phyloP scores from a whole-genome alignment of 148 eudicot species.

The Suaeda aralocaspica region DNA sequence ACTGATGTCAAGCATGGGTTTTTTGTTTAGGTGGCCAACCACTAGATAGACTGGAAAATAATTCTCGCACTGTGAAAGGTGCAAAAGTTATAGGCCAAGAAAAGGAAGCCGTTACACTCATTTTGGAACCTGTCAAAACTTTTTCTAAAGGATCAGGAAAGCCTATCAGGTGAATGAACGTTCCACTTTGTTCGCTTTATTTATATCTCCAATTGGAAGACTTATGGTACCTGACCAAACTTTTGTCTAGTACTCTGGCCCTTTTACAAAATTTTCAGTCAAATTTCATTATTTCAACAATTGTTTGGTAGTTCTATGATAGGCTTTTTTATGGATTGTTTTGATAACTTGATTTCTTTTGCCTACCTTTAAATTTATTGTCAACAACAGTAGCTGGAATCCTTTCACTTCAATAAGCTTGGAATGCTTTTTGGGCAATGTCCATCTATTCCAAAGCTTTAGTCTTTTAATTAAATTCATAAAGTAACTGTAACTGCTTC shows the following conservation, averaged over 20 bases:
- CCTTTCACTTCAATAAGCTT: neutral
- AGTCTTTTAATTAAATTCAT: neutral
- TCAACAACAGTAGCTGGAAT: neutral
- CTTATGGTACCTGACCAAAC: conserved; percentile 2
- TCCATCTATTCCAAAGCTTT: neutral
- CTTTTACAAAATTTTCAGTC: no score
- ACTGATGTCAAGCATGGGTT: conserved; percentile 11
- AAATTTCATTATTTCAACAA: no score
- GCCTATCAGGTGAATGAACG: conserved; percentile 66
- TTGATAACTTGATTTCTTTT: no score
- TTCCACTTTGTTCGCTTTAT: no score
- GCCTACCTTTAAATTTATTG: neutral
- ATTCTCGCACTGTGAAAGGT: conserved; percentile 75
- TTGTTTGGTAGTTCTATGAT: no score
- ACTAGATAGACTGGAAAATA: conserved; percentile 74
- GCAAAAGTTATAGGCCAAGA: conserved; percentile 84
- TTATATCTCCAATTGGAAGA: neutral
- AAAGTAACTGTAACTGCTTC: neutral
- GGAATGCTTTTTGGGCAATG: neutral
- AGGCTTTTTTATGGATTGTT: no score
- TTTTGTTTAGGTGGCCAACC: conserved; percentile 61
- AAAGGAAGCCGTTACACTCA: conserved; percentile 59
- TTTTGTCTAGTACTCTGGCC: no score
- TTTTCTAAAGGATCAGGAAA: conserved; percentile 40
- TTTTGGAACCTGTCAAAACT: conserved; percentile 63